Evolutionary conservation across 352 stramenopile genomes (phyloP).

Genomic region (Globisporangium nunn): DNA sequence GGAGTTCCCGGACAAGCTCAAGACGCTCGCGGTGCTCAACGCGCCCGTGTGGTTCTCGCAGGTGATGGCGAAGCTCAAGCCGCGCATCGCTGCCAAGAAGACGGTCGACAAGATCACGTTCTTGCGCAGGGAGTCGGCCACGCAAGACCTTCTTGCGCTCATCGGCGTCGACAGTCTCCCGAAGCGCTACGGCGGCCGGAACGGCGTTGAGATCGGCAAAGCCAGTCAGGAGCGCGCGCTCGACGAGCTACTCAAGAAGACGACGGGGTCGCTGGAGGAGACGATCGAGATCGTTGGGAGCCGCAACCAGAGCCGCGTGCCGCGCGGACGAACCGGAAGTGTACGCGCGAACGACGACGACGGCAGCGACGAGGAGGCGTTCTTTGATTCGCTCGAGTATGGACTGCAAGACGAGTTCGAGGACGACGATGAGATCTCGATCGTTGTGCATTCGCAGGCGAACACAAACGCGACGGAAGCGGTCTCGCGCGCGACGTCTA

Average conservation of each 20-base stretch:
- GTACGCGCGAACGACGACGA: conserved; percentile 33
- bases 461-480: conserved; percentile 33
- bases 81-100: conserved; percentile 37
- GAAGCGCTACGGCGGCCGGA: conserved; percentile 62
- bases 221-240: conserved; percentile 66
- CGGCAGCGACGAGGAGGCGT: conserved; percentile 70
- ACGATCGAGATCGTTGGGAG: conserved; percentile 64
- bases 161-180: conserved; percentile 68
- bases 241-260: conserved; percentile 58
- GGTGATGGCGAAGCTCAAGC: conserved; percentile 54
- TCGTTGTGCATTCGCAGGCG: conserved; percentile 62
- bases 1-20: conserved; percentile 56
- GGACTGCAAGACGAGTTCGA: conserved; percentile 61
- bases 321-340: conserved; percentile 19
- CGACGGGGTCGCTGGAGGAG: conserved; percentile 57
- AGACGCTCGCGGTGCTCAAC: conserved; percentile 58
- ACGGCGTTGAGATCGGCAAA: conserved; percentile 71
- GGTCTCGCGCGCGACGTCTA: conserved; percentile 12
- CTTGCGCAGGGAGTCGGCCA: conserved; percentile 29
- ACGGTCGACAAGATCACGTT: conserved; percentile 68
- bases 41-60: conserved; percentile 78
- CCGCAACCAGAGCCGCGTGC: conserved; percentile 13
- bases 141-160: conserved; percentile 43
- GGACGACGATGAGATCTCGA: conserved; percentile 54
- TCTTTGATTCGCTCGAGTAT: conserved; percentile 77